These are phyloP conservation scores for Lepiota venenata DNA, from an alignment of 768 basidiomycete species.

Conservation along the genomic window DNA sequence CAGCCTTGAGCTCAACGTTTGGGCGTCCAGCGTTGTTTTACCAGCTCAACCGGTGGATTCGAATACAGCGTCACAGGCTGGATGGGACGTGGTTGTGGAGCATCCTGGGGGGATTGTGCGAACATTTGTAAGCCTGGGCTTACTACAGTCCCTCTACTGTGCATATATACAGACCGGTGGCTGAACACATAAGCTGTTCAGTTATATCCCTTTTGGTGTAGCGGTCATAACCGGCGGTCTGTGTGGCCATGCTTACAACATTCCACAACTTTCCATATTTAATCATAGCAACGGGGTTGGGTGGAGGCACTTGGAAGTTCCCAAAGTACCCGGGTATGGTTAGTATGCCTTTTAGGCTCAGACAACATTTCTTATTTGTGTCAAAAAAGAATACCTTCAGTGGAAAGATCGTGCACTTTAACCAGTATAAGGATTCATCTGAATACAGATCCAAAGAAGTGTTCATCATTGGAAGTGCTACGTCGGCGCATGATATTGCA, in stretches of 20 bases:
- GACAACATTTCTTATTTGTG: neutral
- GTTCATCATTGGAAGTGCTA: conserved; percentile 63
- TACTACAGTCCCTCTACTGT: no score
- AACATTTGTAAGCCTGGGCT: no score
- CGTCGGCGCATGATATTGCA: conserved; percentile 37
- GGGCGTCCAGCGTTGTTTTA: conserved; percentile 7
- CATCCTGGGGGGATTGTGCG: conserved; percentile 10
- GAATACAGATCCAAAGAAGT: conserved; percentile 60
- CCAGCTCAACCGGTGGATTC: conserved; percentile 19
- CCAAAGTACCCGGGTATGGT: conserved; percentile 24
- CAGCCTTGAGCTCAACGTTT: conserved; percentile 8
- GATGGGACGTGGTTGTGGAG: neutral
- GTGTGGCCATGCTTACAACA: no score
- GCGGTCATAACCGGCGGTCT: no score
- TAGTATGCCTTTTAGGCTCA: neutral
- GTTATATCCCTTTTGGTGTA: no score
- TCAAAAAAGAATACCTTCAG: conserved; percentile 28
- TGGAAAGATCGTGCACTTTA: conserved; percentile 52
- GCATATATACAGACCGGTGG: no score
- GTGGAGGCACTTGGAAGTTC: conserved; percentile 41
- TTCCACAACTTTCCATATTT: conserved; percentile 42
- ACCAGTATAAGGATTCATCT: conserved; percentile 40
- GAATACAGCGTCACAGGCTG: conserved; percentile 24
- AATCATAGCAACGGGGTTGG: conserved; percentile 53
- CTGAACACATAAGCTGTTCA: no score